A percentile compares a stretch with the other conserved stretches of the same genome.
These are phyloP conservation scores for Mycena maculata DNA, from an alignment of 768 basidiomycete species.

Conservation along the genomic window DNA sequence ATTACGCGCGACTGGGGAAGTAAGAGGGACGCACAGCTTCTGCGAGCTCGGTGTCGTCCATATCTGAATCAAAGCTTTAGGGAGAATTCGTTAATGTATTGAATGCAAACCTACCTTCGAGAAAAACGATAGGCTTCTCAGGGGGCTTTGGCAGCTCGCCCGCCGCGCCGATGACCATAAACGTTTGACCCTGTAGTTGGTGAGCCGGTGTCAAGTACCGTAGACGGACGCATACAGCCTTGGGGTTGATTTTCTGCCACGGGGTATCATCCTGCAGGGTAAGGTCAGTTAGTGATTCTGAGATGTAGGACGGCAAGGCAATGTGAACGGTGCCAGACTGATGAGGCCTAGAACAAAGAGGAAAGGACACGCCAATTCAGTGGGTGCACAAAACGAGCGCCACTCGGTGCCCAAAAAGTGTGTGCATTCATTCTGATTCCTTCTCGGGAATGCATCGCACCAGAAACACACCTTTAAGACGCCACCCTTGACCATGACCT, in stretches of 20 bases:
- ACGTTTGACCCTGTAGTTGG: constrained; percentile 77
- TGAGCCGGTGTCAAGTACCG: constrained; percentile 3
- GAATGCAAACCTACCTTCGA: constrained; percentile 71
- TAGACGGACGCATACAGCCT: constrained; percentile 66
- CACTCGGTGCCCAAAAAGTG: background rate
- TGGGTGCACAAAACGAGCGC: background rate
- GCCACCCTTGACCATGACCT: constrained; percentile 95
- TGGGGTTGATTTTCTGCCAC: constrained; percentile 86
- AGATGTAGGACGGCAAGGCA: background rate
- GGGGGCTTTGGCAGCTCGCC: constrained; percentile 94
- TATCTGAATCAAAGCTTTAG: constrained; percentile 62
- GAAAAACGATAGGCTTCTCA: constrained; percentile 78
- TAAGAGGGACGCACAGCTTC: constrained; percentile 67
- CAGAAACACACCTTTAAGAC: constrained; percentile 78
- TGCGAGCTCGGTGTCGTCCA: constrained; percentile 86
- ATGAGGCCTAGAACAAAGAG: background rate
- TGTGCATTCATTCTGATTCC: background rate
- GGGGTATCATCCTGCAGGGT: constrained; percentile 81
- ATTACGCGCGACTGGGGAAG: constrained; percentile 38
- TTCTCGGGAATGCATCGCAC: background rate
- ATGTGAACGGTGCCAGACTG: background rate
- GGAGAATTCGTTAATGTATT: background rate
- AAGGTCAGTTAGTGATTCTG: constrained; percentile 6
- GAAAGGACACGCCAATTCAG: background rate
- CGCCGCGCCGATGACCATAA: constrained; percentile 94